Base-by-base conservation (phyloP, 2,329 filamentous ascomycete species). In the Chaetoscypha palmicola region DNA sequence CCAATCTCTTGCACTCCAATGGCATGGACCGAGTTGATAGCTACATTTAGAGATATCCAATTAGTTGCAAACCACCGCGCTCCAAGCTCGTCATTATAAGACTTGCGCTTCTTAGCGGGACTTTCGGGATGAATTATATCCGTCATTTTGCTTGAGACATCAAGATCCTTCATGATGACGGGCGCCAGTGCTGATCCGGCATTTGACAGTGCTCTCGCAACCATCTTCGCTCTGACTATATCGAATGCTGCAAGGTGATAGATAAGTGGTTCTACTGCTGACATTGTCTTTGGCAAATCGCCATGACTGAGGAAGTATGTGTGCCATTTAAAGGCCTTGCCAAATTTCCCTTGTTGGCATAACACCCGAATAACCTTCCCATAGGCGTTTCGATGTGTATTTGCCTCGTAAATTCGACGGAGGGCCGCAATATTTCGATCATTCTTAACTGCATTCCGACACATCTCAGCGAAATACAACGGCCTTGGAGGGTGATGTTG, bases 1-100 rank as follows among this genome's bases (percentile, higher is more conserved):
- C 89, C 89, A 49, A 95, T 82, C 26, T 71, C 68, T 37, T 77
- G 71, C 4, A 94, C 68, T 2, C 85, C 85, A 40, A 94, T 75
- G 55, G 84, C 77, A 44, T 75, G 71, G 14, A 92, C 68, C 5
- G 85, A 73, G 24, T 76, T 76, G 43, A 94, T 77, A 20, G 87
- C 78, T 52, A 83, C 76, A 44, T 90, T 79, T 8, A 89, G 69
- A 1, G 81, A 77, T 17, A 92, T 73, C 62, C 86, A 84, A 45
- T 72, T 81, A 1, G 81, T 84, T 8, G 89, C 89, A 60, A 95
- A 90, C 67, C 88, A 79, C 50, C 81, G 77, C n/a, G 89, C 84
- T 14, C 85, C 83, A 22, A 94, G 73, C 1, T 69, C 65, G 61
- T 92, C 86, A 56, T 77, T 82, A 50, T 79, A 75, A 7, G 65